Conservation (phyloP, 1,139 yeast genomes). For the Taiozyma sp. region DNA sequence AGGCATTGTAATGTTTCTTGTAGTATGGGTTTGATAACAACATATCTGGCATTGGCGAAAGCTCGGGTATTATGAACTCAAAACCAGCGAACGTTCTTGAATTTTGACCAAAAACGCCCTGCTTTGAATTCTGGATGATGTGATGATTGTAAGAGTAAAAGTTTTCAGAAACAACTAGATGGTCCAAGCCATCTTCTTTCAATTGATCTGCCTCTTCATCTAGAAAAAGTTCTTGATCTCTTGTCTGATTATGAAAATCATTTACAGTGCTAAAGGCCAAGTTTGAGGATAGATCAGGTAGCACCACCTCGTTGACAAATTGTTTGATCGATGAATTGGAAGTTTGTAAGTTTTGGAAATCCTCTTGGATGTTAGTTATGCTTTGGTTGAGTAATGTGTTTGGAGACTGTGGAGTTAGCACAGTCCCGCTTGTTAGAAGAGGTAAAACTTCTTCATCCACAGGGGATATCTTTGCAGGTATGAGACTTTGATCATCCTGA, state of each 20-base stretch:
- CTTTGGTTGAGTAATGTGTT: background rate
- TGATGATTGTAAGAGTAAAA: background rate
- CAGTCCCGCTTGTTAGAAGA: background rate
- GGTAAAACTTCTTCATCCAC: background rate
- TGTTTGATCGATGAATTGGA: slow-evolving; percentile 12
- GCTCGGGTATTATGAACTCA: slow-evolving; percentile 9
- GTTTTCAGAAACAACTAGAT: background rate
- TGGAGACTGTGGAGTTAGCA: background rate
- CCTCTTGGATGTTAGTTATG: slow-evolving; percentile 4
- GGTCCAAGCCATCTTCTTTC: background rate
- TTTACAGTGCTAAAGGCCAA: background rate
- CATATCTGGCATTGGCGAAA: slow-evolving; percentile 17
- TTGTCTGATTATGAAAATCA: background rate
- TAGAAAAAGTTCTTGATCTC: background rate
- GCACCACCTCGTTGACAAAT: slow-evolving; percentile 10
- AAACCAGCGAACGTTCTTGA: slow-evolving; percentile 8
- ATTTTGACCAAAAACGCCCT: background rate
- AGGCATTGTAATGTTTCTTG: slow-evolving; percentile 50
- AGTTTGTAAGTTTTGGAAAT: slow-evolving; percentile 14
- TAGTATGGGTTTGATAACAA: slow-evolving; percentile 14
- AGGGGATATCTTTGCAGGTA: background rate
- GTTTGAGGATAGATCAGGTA: slow-evolving; percentile 7
- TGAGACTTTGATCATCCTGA: background rate
- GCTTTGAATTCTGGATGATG: background rate
- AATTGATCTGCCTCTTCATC: background rate